Base-by-base conservation (phyloP, 2,329 filamentous ascomycete species). In the Paraphoma chrysanthemicola region DNA sequence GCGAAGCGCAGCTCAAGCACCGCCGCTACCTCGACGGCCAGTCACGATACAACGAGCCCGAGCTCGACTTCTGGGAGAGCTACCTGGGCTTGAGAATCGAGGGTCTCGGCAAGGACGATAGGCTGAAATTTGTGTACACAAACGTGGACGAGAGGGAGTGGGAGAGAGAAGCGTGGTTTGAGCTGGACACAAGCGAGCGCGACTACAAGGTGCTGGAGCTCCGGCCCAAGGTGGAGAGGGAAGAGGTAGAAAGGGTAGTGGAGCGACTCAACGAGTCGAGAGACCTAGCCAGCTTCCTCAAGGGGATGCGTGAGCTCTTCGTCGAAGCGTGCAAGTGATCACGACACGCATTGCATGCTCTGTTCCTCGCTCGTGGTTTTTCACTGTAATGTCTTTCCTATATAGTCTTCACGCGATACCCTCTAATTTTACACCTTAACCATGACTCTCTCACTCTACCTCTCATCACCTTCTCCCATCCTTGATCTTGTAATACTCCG, bases 21-120 rank as follows among this genome's bases (percentile, higher is more conserved):
- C 88, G 90, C 46, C 85, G 86, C 60, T 88, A 92, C 66, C 82
- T 96, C 38, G 92, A 96, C 68, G 86, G 89, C 1, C 94, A 98
- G 79, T 87, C 90, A 51, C 87, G 92, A 33, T 91, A 94, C 78
- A 98, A 99, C 77, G 86, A 91, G 43, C 95, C 95, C 0, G 95
- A 99, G 80, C 84, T 99, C 44, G 91, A 93, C 66, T 98, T 98
- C 74, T 99, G 95, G 95, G 91, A 96, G 75, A 90, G 90, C 52
- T 95, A 94, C 73, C 81, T 99, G 57, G 93, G 94, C 56, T 77
- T 98, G 73, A 84, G 90, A 58, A 96, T 99, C 71, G 94, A 98
- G 73, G 94, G 94, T 1, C 91, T 91, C 0, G 93, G 92, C 1
- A 86, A 87, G 71, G 88, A 91, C 60, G 93, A 97, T 77, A 85